phyloP scores from a whole-genome alignment of 768 basidiomycete genomes.

The Lenzites betulinus region DNA sequence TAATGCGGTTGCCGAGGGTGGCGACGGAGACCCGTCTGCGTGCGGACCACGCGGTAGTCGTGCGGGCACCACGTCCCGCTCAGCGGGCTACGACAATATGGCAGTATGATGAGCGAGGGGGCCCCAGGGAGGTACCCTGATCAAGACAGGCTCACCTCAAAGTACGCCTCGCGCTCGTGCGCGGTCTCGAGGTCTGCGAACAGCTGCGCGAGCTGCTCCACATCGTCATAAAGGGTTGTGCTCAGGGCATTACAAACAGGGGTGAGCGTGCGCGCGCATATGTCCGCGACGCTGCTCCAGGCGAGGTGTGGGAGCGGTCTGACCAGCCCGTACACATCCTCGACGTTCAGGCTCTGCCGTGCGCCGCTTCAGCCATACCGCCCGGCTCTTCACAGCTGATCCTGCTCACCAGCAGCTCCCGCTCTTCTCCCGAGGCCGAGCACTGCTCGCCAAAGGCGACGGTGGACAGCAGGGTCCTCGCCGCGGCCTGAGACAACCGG shows the following conservation, averaged over 20 bases:
- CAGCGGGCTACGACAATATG: slow-evolving; percentile 7
- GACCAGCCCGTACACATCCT: slow-evolving; percentile 24
- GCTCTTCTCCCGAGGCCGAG: background rate
- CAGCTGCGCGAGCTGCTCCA: slow-evolving; percentile 44
- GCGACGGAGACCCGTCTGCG: background rate
- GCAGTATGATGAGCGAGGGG: background rate
- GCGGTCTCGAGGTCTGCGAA: slow-evolving; percentile 42
- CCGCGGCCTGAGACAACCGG: slow-evolving; percentile 16
- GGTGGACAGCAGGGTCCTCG: slow-evolving; percentile 12
- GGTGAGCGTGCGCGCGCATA: slow-evolving; percentile 26
- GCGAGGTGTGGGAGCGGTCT: slow-evolving; percentile 25
- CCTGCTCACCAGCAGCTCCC: slow-evolving; percentile 10
- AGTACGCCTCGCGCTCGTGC: slow-evolving; percentile 15
- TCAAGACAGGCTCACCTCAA: slow-evolving; percentile 10
- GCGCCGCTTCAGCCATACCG: background rate
- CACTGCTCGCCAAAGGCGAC: slow-evolving; percentile 12
- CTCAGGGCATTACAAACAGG: slow-evolving; percentile 38
- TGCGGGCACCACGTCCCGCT: slow-evolving; percentile 16
- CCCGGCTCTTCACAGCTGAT: background rate
- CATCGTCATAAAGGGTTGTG: slow-evolving; percentile 39
- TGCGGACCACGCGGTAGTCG: background rate
- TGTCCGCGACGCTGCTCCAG: slow-evolving; percentile 24
- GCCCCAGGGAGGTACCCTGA: background rate
- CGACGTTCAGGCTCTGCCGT: slow-evolving; percentile 27
- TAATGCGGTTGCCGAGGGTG: background rate